A percentile compares a stretch with the other conserved stretches of the same genome.
phyloP scores from a whole-genome alignment of 495 filamentous ascomycete genomes.

The Aspergillus affinis region DNA sequence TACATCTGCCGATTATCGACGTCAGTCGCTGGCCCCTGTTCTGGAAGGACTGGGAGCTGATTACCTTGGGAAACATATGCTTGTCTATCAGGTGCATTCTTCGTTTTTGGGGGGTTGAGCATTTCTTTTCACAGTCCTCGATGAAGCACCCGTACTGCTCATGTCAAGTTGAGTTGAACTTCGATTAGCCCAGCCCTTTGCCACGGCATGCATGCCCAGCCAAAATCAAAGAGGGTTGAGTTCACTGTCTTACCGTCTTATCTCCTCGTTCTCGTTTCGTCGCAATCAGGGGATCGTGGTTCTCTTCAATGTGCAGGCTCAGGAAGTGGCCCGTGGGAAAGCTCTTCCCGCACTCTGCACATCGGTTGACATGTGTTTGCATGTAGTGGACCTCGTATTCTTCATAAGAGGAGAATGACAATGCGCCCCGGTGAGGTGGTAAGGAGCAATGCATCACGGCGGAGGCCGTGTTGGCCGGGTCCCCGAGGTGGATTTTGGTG shows the following conservation, averaged over 20 bases:
- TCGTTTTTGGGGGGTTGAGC: conserved; percentile 78
- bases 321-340: conserved; percentile 73
- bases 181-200: background rate
- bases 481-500: conserved; percentile 28
- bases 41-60: background rate
- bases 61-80: conserved; percentile 82
- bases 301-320: conserved; percentile 84
- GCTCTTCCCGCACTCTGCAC: conserved; percentile 75
- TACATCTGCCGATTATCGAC: conserved; percentile 55
- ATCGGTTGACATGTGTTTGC: conserved; percentile 80
- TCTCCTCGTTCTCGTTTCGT: conserved; percentile 76
- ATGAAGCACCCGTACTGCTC: conserved; percentile 83
- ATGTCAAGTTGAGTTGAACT: background rate
- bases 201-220: background rate
- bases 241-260: conserved; percentile 62
- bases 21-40: conserved; percentile 5
- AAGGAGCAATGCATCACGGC: conserved; percentile 73
- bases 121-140: conserved; percentile 82
- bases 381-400: conserved; percentile 88
- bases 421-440: conserved; percentile 68
- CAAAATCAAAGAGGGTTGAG: background rate
- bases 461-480: conserved; percentile 18
- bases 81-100: conserved; percentile 88
- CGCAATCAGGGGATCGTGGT: conserved; percentile 77
- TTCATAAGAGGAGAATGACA: conserved; percentile 70